Percentiles rank a stretch among this genome's conserved stretches.
phyloP scores from a whole-genome alignment of 306 rosid species.

The Quercus berberidifolia region DNA sequence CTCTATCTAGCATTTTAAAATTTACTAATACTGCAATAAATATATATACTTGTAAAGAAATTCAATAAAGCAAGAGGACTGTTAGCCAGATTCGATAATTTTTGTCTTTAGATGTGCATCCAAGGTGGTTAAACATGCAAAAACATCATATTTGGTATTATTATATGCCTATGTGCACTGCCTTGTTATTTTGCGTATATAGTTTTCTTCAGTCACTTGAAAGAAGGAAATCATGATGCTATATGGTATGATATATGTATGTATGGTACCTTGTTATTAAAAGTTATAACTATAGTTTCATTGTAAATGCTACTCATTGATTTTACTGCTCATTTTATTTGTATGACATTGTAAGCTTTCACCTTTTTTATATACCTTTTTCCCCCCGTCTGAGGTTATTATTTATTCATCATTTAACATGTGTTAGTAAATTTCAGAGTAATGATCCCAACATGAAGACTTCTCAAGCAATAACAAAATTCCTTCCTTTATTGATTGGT shows the following conservation, averaged over 20 bases:
- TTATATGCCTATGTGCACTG: too few species aligned
- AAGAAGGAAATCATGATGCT: too few species aligned
- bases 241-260: too few species aligned
- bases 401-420: background rate
- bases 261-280: background rate
- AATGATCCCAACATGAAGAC: conserved; percentile 90
- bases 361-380: background rate
- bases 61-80: too few species aligned
- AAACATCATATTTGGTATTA: too few species aligned
- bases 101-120: background rate
- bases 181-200: too few species aligned
- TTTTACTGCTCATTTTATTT: background rate
- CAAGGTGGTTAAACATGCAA: background rate
- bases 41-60: too few species aligned
- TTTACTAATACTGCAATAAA: too few species aligned
- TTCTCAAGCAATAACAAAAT: conserved; percentile 73
- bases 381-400: background rate
- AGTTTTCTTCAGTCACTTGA: too few species aligned
- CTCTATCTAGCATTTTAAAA: background rate
- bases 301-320: background rate
- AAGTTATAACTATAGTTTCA: background rate
- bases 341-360: background rate
- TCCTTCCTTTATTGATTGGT: conserved; percentile 93
- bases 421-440: conserved; percentile 44
- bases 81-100: background rate